Base-by-base conservation (phyloP, 768 basidiomycete genomes). In the Russula lepida region DNA sequence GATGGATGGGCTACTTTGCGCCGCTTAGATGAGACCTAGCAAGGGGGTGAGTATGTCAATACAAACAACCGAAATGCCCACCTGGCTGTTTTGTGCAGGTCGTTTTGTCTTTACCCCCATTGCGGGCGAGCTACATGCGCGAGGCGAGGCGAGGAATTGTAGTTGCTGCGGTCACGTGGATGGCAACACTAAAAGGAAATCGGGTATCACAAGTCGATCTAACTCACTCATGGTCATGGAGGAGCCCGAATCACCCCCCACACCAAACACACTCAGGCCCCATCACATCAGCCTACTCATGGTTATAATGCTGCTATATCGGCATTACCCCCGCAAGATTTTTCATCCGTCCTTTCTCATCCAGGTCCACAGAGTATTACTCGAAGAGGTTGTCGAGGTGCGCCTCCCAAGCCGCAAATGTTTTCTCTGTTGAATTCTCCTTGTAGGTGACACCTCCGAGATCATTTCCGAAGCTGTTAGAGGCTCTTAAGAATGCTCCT, bases 241-340 rank as follows among this genome's bases (percentile, higher is more conserved):
- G 43, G 67, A 79, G 72, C 77, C 78, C 72, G 80, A 81, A 35
- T 75, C 77, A 23, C 82, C 85, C 8, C 84, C 85, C 1, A 79
- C 80, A 7, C 80, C 83, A 54, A 85, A 89, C 71, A 77, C 83
- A 58, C 77, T 92, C 30, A 78, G 84, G 57, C 88, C 90, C 1
- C 90, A 92, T 67, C 91, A 93, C 69, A 75, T 92, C 54, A 79
- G 80, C 52, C 74, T 92, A 17, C 75, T 92, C 33, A 79, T 80
- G 35, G 74, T 89, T 27, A 75, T 91, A 37, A 74, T 84, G 60
- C 74, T 86, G 13, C 74, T 81, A 4, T 88, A 84, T 71, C 85
- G 82, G 69, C 84, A 86, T 64, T 76, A 77, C 59, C 76, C 77
- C 27, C 72, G 78, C 46, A 78, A 77, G 58, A 76, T 76, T 27